Evolutionary conservation across 2,329 filamentous ascomycete species (phyloP), one percentile per base, ranked within the genome.

Genomic region (Lasiodiplodia gonubiensis): DNA sequence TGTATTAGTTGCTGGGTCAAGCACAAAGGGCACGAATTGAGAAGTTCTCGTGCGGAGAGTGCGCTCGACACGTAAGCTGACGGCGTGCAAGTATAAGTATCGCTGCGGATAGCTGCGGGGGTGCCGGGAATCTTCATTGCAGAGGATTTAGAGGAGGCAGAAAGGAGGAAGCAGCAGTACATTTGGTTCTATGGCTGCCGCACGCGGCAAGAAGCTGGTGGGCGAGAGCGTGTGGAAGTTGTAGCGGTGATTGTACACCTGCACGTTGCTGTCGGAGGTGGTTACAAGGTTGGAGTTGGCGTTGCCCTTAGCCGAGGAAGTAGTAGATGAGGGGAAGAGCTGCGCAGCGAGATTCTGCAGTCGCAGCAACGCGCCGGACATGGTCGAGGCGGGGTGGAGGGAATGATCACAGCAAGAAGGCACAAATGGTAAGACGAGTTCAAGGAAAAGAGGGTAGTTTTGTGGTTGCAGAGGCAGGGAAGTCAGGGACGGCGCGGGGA

Each of bases 161-260:
- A 11, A 37, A 49, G 51, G 35, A n/a, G n/a, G 14, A 18, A 35
- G 59, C 30, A 25, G 37, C 70, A 81, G 71, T 74, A 88, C 86
- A 75, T 94, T 84, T 6, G 94, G 94, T 80, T 97, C 94, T 74
- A 98, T 95, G 54, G 87, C 84, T 7, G 94, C 94, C 21, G 94
- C 93, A 64, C 94, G 90, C 71, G 92, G 91, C 25, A 97, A 83
- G 77, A 97, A 97, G 78, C 89, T 90, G 2, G 94, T 97, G 0
- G 94, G 94, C 1, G 92, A 94, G 35, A 98, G 87, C 18, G 90
- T 88, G 79, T 94, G 91, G 74, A 91, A 86, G 78, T 93, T 88
- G 74, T 82, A 83, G 68, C 73, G 78, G 70, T 82, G 83, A 69
- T 83, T 80, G 67, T 78, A 79, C 54, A 77, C 74, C 70, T 78